Evolutionary conservation across 228 moss, liverwort and hornwort genomes (phyloP), one percentile per base, ranked within the genome.

Genomic region (Sphagnum magellanicum): DNA sequence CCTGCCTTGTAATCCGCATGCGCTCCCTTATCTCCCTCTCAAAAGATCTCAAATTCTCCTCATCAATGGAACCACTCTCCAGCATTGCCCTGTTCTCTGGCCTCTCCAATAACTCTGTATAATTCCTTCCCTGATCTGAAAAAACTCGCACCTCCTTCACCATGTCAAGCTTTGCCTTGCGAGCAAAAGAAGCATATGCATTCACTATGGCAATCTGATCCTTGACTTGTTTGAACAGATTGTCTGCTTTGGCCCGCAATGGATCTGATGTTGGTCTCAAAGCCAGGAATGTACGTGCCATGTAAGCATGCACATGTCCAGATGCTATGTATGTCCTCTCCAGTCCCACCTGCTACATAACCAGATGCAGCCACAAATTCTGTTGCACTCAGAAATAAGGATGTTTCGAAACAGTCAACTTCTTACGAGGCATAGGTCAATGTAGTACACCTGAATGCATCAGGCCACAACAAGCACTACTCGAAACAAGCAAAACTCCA

Each of bases 261-360:
- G 88, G 88, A 79, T 88, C 84, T 16, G 74, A 52, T 50, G 63
- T 77, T 48, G 81, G 71, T 73, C 79, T 75, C 50, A 84, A 67
- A 50, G 84, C 88, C 73, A 88, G 63, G 79, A 88, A 84, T 6
- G 84, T 88, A 10, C 84, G 84, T 49, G 84, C 79, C 51, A 84
- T 79, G 60, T 84, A 84, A 4, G 81, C 81, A 64, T 81, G 81
- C 6, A 88, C 66, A 60, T 84, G 81, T 67, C 75, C 74, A 10
- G 88, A 81, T 11, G 75, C 53, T 57, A 79, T 68, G 47, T 71
- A 60, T 50, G 75, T 70, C 64, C 67, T 79, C 55, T 88, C 81
- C 4, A 81, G 52, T 55, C 79, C 74, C 67, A 77, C 84, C 81
- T 81, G 79, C 46, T 70, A 32, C 63, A 72, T 63, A 59, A 14